Base-by-base conservation (phyloP, 2,329 filamentous ascomycete genomes). In the Xylariaceae sp. region DNA sequence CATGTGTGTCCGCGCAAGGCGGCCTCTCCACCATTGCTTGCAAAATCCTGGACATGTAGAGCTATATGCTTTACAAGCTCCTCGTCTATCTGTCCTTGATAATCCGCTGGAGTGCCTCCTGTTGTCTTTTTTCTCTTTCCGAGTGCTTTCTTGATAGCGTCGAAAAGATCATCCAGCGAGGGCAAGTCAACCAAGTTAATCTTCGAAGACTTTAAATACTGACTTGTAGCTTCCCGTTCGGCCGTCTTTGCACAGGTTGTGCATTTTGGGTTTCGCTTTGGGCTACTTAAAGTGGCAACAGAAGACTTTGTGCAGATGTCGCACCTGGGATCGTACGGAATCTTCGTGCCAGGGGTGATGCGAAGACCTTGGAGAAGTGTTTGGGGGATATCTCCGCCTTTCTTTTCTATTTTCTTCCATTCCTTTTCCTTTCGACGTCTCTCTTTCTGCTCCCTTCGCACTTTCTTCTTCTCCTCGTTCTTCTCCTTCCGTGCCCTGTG, bases 51-150 rank as follows among this genome's bases (percentile, higher is more conserved):
- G 24, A 67, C 48, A 34, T 69, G 65, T 17, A 36, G 29, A 31
- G 60, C 26, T 17, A 69, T 63, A 16, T 67, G 67, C n/a, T 60
- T 51, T 2, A 60, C 43, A 39, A 67, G 58, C 7, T 66, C 61
- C 17, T 59, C 51, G 4, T 67, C 58, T 24, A 17, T 6, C 9
- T 41, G 24, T 12, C 14, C 34, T 19, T 57, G 39, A 12, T 43
- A 43, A 14, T 43, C 8, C 12, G 16, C 9, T 12, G 28, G 5
- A 3, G 7, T 4, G 6, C 34, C 8, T 16, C 19, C 16, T 12
- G 36, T 19, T 14, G 51, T 8, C 23, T 48, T 31, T 33, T 14
- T 44, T 1, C 45, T 33, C 16, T 52, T 58, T 26, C 45, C 36
- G 2, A 60, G 46, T 12, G 61, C 17, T 21, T 40, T 61, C 41